Evolutionary conservation across 2,329 filamentous ascomycete species (phyloP).

Genomic region (Diaporthe capsici): DNA sequence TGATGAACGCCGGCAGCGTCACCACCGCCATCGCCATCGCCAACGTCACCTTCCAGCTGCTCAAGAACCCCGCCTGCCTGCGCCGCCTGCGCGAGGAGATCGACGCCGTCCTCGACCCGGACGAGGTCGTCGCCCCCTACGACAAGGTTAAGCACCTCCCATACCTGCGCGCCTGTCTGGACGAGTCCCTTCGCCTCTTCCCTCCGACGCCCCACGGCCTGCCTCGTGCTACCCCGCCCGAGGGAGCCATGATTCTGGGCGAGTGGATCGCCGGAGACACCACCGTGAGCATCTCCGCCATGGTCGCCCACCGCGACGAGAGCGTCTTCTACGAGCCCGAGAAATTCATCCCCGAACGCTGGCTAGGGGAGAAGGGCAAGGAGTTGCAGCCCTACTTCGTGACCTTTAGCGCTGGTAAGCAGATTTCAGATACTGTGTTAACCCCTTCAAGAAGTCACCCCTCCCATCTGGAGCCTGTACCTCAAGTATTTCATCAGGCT

Average conservation of each 20-base stretch:
- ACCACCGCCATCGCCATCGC: constrained; percentile 59
- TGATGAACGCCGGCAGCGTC: constrained; percentile 65
- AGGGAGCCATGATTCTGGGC: constrained; percentile 55
- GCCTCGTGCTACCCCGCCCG: constrained; percentile 56
- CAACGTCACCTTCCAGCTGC: constrained; percentile 66
- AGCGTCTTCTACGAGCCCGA: constrained; percentile 57
- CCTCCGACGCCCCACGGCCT: constrained; percentile 60
- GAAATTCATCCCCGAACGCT: constrained; percentile 53
- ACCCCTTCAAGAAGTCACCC: not conserved
- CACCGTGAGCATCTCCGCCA: constrained; percentile 59
- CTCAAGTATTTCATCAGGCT: not conserved
- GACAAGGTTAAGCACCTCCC: constrained; percentile 54
- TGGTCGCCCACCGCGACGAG: constrained; percentile 60
- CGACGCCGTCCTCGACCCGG: constrained; percentile 57
- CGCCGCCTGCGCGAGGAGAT: constrained; percentile 60
- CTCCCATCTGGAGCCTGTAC: not conserved
- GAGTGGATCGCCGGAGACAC: constrained; percentile 56
- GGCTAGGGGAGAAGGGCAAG: constrained; percentile 46
- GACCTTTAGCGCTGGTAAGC: not conserved
- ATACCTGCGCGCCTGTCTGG: constrained; percentile 58
- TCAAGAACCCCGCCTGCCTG: constrained; percentile 60
- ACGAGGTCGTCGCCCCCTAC: constrained; percentile 59
- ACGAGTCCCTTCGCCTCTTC: constrained; percentile 61
- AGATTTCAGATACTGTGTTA: not conserved
- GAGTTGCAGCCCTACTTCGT: constrained; percentile 19